Base-by-base conservation (phyloP, 2,329 filamentous ascomycete species). In the Ophiocordyceps polyrhachis-furcata region DNA sequence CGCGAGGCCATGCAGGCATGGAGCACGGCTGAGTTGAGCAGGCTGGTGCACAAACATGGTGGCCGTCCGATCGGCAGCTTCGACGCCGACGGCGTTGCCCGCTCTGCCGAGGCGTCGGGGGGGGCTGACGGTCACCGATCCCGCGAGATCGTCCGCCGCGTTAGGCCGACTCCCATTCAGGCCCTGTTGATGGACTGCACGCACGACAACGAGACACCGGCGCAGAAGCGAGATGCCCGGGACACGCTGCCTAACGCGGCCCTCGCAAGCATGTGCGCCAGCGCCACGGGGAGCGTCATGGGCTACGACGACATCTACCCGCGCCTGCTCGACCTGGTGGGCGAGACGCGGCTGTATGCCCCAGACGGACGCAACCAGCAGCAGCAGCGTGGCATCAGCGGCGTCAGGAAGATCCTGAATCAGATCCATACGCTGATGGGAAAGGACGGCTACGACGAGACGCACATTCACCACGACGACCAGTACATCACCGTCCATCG, bases 101-200 rank as follows among this genome's bases (percentile, higher is more conserved):
- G 74, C 49, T 71, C 73, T 2, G 78, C 79, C 47, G 61, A 52
- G 40, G 59, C 43, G 49, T 49, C 46, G 49, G 47, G 47, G 38
- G 55, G 59, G 40, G 49, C 59, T 14, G 56, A 61, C 7, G 57
- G 52, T 32, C 55, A 57, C 15, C 58, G 63, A 23, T 64, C 67
- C 29, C 66, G 69, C 32, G 81, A 89, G 53, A 74, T 83, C 17
- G 71, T 94, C 51, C 82, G 81, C 51, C 81, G 73, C 49, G 88
- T 98, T 61, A 84, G 85, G 51, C 80, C 83, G n/a, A 83, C 79
- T 4, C 85, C 88, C 4, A 82, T 96, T 0, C 88, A 94, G 51
- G 91, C 89, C 1, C 68, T 98, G 1, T 95, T 98, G 63, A 96
- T 96, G 87, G 93, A 98, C 59, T 98, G 93, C 62, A 98, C 93